Base-by-base conservation (phyloP, 2,329 filamentous ascomycete genomes). In the Alternaria triticina region DNA sequence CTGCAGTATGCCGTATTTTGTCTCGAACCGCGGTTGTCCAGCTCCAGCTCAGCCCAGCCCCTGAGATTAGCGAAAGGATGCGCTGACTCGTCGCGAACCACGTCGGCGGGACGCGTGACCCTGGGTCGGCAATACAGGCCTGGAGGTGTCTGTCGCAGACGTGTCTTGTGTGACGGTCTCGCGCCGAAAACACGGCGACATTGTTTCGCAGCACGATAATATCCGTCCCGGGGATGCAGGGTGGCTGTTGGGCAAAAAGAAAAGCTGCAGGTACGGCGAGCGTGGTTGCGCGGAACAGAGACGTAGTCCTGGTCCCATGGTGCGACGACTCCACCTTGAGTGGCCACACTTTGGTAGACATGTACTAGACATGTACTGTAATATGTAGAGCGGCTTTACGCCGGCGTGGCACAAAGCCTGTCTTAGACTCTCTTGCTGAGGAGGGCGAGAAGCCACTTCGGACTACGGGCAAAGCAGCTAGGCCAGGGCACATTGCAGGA, bases 1-100 rank as follows among this genome's bases (percentile, higher is more conserved):
- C 8, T 20, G 23, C 25, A 45, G n/a, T 40, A 40, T 40, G 36
- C 36, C 36, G 36, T 5, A 40, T n/a, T 1, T 2, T 2, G 4
- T 40, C 36, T 0, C 0, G 36, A 40, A 40, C 36, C 36, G 3
- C 10, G 1, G 3, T 40, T 40, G 33, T 40, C n/a, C 36, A 40
- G 33, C 33, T 33, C 30, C 12, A 36, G 25, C 25, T 27, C 25
- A 27, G 33, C 33, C 33, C 33, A 44, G 44, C 60, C 60, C 60
- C 60, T 62, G 60, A 62, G 56, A 62, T 59, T 62, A 62, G 56
- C 60, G 60, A 59, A 33, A 7, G 23, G n/a, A 51, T 51, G 47
- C 47, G 23, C 47, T 33, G 23, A 46, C 23, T 33, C 17, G 36
- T n/a, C 40, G 12, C 25, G 49, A n/a, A 54, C 60, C 60, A 51